Evolutionary conservation across 805 yeast species (phyloP), one percentile per base, ranked within the genome.

Genomic region (Saccharomycopsis sp.): DNA sequence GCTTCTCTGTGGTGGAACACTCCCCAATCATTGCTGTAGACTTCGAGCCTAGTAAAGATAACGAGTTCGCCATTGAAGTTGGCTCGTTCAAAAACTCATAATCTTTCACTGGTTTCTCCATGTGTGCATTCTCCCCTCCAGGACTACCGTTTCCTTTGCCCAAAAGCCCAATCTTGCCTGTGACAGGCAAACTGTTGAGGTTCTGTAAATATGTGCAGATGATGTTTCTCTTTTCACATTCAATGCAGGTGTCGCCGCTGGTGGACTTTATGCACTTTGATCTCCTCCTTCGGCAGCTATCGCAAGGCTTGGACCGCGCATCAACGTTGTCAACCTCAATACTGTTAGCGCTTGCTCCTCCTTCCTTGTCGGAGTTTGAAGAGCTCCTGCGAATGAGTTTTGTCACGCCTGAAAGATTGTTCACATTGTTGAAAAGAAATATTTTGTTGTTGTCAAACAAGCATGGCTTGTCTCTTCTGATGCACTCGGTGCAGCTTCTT

Each of bases 401-500:
- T 15, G 36, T 15, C 21, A 43, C 42, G 2, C 49, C 49, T 8
- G 49, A 46, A 15, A 46, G 30, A 3, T 39, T 30, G 29, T 46
- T 46, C 10, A 46, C 36, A 27, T 46, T 46, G 32, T 55, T 54
- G 41, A 55, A 51, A n/a, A 47, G 33, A 25, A 47, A 40, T 0
- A 45, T 39, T 34, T 41, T 44, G 6, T 39, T 35, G 17, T 36
- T 44, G 32, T 54, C 54, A 38, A 50, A 54, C n/a, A 55, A 46
- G 38, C 65, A 61, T 1, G 49, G 53, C 36, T 57, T 52, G 6
- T 46, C 40, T 38, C 62, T 57, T 15, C 56, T 53, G 3, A 50
- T 43, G 35, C 65, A 61, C 43, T 58, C 60, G 7, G 51, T 32
- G 40, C 65, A 61, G 7, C 46, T 44, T 12, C 39, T 30, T 1